Evolutionary conservation across 2,329 filamentous ascomycete species (phyloP), one percentile per base, ranked within the genome.

Genomic region (Verticillium longisporum): DNA sequence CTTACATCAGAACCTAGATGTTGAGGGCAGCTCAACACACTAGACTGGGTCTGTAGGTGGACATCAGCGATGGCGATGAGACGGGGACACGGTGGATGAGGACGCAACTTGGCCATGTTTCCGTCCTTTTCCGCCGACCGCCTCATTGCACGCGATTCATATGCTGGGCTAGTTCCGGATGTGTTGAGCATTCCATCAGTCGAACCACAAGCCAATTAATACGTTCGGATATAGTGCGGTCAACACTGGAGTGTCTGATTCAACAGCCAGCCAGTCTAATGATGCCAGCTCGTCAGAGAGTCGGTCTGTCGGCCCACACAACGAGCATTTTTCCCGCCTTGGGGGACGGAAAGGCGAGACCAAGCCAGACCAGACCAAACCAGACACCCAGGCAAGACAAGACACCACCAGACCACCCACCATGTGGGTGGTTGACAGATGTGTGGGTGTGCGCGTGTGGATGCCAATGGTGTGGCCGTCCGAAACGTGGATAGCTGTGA

Each of bases 401-500:
- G 45, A 50, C 45, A 50, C 45, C 45, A 50, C 45, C 45, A 50
- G 45, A 50, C n/a, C n/a, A 18, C 13, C 38, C 38, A n/a, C n/a
- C 45, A 18, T 50, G 45, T 50, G 45, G 21, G 45, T 50, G 45
- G 45, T 50, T 10, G 18, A 50, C 21, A 32, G 56, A 36, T 26
- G 45, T 31, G 18, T 54, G 57, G 41, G 33, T 14, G 33, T 45
- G 15, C 36, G 57, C 38, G n/a, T n/a, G 57, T 55, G 41, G 34
- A 26, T 31, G 45, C 15, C 55, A 21, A 33, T 59, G 58, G 62
- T 61, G 55, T 32, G 63, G 41, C 61, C 15, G 55, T 59, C 36
- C 45, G 57, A 61, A 60, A 65, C 64, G 64, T 65, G 64, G 64
- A 61, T 65, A 55, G 59, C 61, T 61, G 34, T 65, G 64, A 65